phyloP scores from a whole-genome alignment of 805 yeast species.

The Pichia pseudocactophila region DNA sequence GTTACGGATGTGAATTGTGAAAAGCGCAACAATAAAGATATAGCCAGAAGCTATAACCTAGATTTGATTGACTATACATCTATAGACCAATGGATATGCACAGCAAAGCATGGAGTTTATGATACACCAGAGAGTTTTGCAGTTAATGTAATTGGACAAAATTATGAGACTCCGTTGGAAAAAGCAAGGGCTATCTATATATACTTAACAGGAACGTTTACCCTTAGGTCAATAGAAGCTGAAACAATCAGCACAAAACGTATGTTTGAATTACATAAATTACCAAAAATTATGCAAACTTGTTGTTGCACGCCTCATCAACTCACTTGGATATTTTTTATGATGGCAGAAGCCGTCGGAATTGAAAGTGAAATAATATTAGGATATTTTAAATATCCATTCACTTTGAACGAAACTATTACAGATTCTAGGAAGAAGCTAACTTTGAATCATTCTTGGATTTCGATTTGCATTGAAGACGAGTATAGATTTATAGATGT shows the following conservation, averaged over 20 bases:
- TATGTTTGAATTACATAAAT: slow-evolving; percentile 20
- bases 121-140: slow-evolving; percentile 25
- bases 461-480: slow-evolving; percentile 63
- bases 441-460: slow-evolving; percentile 80
- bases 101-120: slow-evolving; percentile 29
- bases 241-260: slow-evolving; percentile 26
- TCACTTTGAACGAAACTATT: slow-evolving; percentile 36
- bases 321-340: slow-evolving; percentile 65
- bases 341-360: slow-evolving; percentile 60
- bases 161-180: slow-evolving; percentile 47
- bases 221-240: slow-evolving; percentile 31
- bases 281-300: slow-evolving; percentile 23
- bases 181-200: slow-evolving; percentile 56
- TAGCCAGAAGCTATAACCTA: slow-evolving; percentile 8
- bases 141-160: slow-evolving; percentile 46
- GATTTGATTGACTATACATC: slow-evolving; percentile 27
- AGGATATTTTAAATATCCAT: slow-evolving; percentile 80
- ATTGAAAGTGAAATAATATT: slow-evolving; percentile 67
- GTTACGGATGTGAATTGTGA: slow-evolving; percentile 38
- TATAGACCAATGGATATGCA: slow-evolving; percentile 36
- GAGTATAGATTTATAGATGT: slow-evolving; percentile 79
- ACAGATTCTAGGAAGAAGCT: slow-evolving; percentile 32
- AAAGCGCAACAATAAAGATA: slow-evolving; percentile 26
- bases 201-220: slow-evolving; percentile 53
- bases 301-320: slow-evolving; percentile 39